Conservation (phyloP, 108 stramenopile genomes). For the Fragilaria crotonensis region DNA sequence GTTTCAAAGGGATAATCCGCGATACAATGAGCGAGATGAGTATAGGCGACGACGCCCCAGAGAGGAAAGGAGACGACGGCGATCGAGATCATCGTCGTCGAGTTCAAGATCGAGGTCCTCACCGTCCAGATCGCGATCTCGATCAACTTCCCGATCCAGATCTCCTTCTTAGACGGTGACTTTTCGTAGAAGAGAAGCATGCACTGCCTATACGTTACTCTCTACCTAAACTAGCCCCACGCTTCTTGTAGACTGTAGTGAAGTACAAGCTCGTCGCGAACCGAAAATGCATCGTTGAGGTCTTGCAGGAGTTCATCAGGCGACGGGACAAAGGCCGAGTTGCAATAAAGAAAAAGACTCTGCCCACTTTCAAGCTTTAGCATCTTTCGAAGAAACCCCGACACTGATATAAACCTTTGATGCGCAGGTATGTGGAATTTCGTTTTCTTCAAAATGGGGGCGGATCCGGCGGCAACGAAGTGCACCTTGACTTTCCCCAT, state of each 20-base stretch:
- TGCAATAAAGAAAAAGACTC: constrained; percentile 67
- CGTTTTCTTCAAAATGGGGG: constrained; percentile 80
- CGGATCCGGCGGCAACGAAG: constrained; percentile 76
- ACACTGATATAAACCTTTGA: constrained; percentile 59
- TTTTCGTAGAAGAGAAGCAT: too few relatives aligned
- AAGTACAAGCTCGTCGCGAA: constrained; percentile 71
- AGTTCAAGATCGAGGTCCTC: constrained; percentile 2
- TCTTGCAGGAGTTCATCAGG: constrained; percentile 68
- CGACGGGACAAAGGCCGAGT: constrained; percentile 71
- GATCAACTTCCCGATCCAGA: neutral
- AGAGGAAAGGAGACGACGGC: constrained; percentile 1
- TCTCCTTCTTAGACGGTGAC: too few relatives aligned
- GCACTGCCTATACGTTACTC: too few relatives aligned
- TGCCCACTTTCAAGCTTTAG: constrained; percentile 34
- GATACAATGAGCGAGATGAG: neutral
- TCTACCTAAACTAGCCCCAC: constrained; percentile 43
- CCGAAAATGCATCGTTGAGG: constrained; percentile 62
- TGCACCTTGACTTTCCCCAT: constrained; percentile 72
- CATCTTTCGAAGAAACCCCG: constrained; percentile 64
- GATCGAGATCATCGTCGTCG: constrained; percentile 3
- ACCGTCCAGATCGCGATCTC: constrained; percentile 7
- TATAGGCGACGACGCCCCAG: neutral
- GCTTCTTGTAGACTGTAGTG: constrained; percentile 89
- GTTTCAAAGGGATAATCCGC: neutral
- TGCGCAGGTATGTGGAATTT: constrained; percentile 69